Base-by-base conservation (phyloP, 352 stramenopile genomes). In the Aphanomyces astaci region DNA sequence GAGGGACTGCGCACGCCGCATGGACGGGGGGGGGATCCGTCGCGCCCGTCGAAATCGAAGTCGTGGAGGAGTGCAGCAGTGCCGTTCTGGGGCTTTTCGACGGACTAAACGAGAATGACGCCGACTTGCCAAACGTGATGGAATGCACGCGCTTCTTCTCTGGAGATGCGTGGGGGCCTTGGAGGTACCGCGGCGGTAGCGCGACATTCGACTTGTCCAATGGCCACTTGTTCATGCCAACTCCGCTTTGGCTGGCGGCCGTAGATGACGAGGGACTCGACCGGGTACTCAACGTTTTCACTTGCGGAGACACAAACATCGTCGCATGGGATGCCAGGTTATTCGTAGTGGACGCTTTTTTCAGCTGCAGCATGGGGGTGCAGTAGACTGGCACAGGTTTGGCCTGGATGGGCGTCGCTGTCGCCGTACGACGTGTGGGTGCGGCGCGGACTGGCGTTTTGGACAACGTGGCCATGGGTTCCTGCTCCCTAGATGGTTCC, bases 71-170 rank as follows among this genome's bases (percentile, higher is more conserved):
- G n/a, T n/a, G n/a, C n/a, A n/a, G n/a, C n/a, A 49, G 40, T 15
- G 40, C 22, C 25, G 51, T 59, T 25, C 33, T 59, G 17, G 51
- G 51, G 24, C 22, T 59, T 30, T 59, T 59, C 4, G 51, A 59
- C 24, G 51, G 51, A 39, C 51, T 71, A 75, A 93, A 93, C 33
- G 84, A 91, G 54, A 93, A 81, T 4, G 84, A 89, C 64, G 85
- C 77, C 57, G 81, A 78, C 48, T 81, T 76, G 54, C 84, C 78
- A 66, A 94, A 90, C 1, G 84, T 94, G 22, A 80, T 88, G 52
- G 84, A 90, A 72, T 92, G 82, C 53, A 85, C 82, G 45, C 84
- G 81, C 25, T 84, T 82, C 69, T 92, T 94, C 63, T 87, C 71
- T 15, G 81, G 80, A 0, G 80, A 83, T 45, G 75, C 76, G 2